phyloP scores from a whole-genome alignment of 352 stramenopile genomes.

The Globisporangium irregulare region DNA sequence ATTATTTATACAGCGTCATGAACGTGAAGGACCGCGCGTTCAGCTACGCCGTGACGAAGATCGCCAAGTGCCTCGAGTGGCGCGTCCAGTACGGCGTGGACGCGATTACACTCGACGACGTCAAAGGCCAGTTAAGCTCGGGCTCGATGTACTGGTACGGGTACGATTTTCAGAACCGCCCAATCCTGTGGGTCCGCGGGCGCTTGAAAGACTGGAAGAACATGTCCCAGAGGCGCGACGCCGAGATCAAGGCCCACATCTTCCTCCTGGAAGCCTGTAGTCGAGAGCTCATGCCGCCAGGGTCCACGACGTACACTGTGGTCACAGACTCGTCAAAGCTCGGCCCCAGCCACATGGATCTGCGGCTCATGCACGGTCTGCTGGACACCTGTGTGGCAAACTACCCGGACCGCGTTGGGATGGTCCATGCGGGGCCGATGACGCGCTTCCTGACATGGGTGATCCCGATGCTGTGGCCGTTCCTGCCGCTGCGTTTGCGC shows the following conservation, averaged over 20 bases:
- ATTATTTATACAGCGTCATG: slow-evolving; percentile 61
- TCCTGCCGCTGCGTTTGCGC: slow-evolving; percentile 47
- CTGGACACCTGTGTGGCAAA: slow-evolving; percentile 62
- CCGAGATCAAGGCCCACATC: slow-evolving; percentile 57
- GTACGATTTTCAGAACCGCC: slow-evolving; percentile 64
- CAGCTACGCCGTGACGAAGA: slow-evolving; percentile 59
- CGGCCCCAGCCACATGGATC: slow-evolving; percentile 44
- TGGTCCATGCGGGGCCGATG: slow-evolving; percentile 54
- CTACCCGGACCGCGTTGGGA: slow-evolving; percentile 62
- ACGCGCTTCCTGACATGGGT: slow-evolving; percentile 55
- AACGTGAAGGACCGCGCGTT: slow-evolving; percentile 60
- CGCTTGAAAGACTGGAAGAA: slow-evolving; percentile 56
- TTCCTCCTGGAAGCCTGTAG: slow-evolving; percentile 56
- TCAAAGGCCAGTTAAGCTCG: slow-evolving; percentile 37
- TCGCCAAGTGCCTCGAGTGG: slow-evolving; percentile 53
- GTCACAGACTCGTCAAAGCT: slow-evolving; percentile 54
- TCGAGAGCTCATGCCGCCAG: slow-evolving; percentile 51
- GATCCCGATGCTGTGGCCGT: slow-evolving; percentile 51
- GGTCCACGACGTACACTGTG: slow-evolving; percentile 57
- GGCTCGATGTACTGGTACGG: slow-evolving; percentile 74
- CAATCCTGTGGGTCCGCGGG: slow-evolving; percentile 64
- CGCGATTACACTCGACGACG: slow-evolving; percentile 31
- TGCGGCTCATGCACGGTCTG: slow-evolving; percentile 62
- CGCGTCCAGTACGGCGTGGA: slow-evolving; percentile 43
- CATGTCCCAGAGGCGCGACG: slow-evolving; percentile 45